Evolutionary conservation across 2,329 filamentous ascomycete species (phyloP), one percentile per base, ranked within the genome.

Genomic region (Cercospora zeae-maydis): DNA sequence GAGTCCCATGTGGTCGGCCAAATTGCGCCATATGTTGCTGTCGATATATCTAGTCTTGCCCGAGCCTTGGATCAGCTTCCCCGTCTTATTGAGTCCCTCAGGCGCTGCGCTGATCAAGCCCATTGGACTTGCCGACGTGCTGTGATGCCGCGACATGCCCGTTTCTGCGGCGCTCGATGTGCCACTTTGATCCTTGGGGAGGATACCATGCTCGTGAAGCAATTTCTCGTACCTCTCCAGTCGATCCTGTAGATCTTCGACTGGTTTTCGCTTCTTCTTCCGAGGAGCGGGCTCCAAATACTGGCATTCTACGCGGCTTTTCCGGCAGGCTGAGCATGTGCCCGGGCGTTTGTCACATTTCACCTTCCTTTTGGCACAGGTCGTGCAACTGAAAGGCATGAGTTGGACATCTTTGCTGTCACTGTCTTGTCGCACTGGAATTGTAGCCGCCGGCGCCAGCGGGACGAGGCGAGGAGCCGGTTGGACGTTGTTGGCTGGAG

Each of bases 11-110:
- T 73, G 69, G n/a, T 75, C 72, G 9, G 63, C 66, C n/a, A 72
- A 63, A 21, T 66, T 68, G n/a, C 68, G 68, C 71, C 72, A 74
- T 14, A 74, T 67, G 21, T 68, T 69, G 34, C 64, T 78, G 64
- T 79, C 75, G 53, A 81, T 75, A 58, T 80, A 82, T 53, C 79
- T 70, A 7, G 79, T 76, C 62, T 76, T 78, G 47, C 77, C 77
- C 9, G 64, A 47, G 13, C 69, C 69, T 56, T 67, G 64, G 6
- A 74, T 49, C 14, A 75, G 66, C 52, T 66, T 60, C 34, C 58
- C 58, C 5, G 58, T 60, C 36, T 19, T 60, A 9, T 45, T 45
- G 10, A 49, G 53, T 13, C 31, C 42, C 14, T 19, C 21, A 3
- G 60, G 45, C 8, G 49, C 36, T n/a, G 33, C 19, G 19, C 57